phyloP scores from a whole-genome alignment of 139 green algal species.

The Diplosphaera chodatii region DNA sequence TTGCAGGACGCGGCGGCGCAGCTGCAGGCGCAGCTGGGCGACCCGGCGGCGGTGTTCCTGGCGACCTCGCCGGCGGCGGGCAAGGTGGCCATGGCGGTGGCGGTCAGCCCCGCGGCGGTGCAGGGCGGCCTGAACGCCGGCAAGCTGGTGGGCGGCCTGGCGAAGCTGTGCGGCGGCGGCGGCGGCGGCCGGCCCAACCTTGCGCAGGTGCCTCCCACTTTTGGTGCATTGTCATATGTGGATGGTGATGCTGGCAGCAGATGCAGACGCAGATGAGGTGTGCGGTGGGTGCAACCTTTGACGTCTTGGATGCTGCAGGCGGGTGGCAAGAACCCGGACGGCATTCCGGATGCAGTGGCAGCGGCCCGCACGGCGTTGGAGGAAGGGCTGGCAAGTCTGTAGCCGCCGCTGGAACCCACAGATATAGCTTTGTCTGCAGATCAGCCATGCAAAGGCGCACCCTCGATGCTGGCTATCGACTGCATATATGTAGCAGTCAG shows the following conservation, averaged over 20 bases:
- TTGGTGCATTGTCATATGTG: neutral
- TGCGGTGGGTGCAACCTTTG: neutral
- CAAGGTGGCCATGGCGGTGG: conserved; percentile 72
- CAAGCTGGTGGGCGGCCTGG: conserved; percentile 75
- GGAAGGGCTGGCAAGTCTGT: no score
- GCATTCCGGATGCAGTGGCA: neutral
- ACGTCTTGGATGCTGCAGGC: neutral
- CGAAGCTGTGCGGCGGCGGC: conserved; percentile 85
- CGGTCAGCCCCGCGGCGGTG: conserved; percentile 38
- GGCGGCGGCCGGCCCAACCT: conserved; percentile 82
- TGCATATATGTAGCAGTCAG: no score
- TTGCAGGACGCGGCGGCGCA: conserved; percentile 56
- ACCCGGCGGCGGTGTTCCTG: conserved; percentile 72
- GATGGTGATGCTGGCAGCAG: neutral
- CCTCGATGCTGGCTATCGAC: no score
- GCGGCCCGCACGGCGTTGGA: no score
- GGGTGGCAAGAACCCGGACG: neutral
- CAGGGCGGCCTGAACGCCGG: conserved; percentile 64
- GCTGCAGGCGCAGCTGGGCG: conserved; percentile 54
- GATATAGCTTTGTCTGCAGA: no score
- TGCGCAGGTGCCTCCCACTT: conserved; percentile 67
- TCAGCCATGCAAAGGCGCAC: no score
- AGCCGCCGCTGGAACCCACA: no score
- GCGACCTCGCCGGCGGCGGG: conserved; percentile 21
- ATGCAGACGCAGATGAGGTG: neutral